Conservation (phyloP, 768 basidiomycete genomes). For the Coprinopsis marcescibilis region DNA sequence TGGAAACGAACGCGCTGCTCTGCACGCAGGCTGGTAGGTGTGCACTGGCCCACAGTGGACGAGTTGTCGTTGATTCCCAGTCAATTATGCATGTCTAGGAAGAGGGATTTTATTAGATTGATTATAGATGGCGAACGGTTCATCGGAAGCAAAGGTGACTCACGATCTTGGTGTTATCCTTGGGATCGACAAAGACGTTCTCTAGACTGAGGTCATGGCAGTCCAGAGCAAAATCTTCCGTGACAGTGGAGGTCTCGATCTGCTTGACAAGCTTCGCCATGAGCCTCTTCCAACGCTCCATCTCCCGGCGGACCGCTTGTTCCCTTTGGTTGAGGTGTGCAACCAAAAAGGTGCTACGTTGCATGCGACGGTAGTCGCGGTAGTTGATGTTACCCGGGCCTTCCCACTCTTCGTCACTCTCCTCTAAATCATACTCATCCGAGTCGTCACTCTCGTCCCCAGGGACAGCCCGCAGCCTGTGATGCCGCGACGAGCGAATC, state of each 20-base stretch:
- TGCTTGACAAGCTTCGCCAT: slow-evolving; percentile 51
- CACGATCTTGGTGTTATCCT: slow-evolving; percentile 66
- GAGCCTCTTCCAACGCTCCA: slow-evolving; percentile 61
- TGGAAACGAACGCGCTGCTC: slow-evolving; percentile 67
- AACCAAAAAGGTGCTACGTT: slow-evolving; percentile 72
- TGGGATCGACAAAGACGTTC: slow-evolving; percentile 75
- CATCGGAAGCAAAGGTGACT: slow-evolving; percentile 22
- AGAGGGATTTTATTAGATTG: background rate
- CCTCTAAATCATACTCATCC: slow-evolving; percentile 74
- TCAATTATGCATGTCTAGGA: slow-evolving; percentile 79
- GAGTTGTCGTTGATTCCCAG: slow-evolving; percentile 87
- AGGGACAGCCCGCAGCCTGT: slow-evolving; percentile 58
- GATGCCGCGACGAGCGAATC: slow-evolving; percentile 65
- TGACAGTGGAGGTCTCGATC: slow-evolving; percentile 22
- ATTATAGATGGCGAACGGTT: background rate
- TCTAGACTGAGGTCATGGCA: slow-evolving; percentile 83
- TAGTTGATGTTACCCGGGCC: slow-evolving; percentile 77
- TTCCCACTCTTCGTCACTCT: slow-evolving; percentile 79
- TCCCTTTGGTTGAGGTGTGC: slow-evolving; percentile 65
- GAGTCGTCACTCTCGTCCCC: slow-evolving; percentile 72
- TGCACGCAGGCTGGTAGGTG: slow-evolving; percentile 79
- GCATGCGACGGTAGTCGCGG: slow-evolving; percentile 76
- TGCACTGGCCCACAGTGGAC: slow-evolving; percentile 81
- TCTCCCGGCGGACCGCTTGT: slow-evolving; percentile 58
- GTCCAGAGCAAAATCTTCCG: slow-evolving; percentile 72